Base-by-base conservation (phyloP, 192 early-diverging fungal genomes). In the Mortierella hygrophila region DNA sequence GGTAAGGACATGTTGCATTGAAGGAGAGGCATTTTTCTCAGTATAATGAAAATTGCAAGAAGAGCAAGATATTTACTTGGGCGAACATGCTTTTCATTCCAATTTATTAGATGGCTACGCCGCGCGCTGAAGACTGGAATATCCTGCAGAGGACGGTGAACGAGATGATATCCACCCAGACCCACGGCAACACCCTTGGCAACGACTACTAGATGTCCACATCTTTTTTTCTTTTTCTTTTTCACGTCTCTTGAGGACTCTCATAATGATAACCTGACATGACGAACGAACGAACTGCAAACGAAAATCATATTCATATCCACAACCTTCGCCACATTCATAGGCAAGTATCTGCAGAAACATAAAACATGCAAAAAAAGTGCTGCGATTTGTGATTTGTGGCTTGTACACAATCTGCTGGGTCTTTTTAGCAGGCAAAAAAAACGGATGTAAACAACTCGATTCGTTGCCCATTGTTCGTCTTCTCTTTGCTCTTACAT, bases 111-210 rank as follows among this genome's bases (percentile, higher is more conserved):
- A 88, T 91, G 83, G 91, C 91, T 23, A 87, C 76, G n/a, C 91
- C 91, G 3, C 89, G 88, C 10, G 54, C 89, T 3, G 91, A 92
- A 20, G 91, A 92, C 80, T 92, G 91, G 91, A 81, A 87, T 68
- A 83, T 88, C 47, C 72, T 90, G 41, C 91, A 92, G 75, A 90
- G 89, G 77, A 92, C 88, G 42, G 89, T 92, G 52, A 88, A 89
- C 35, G 89, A 92, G 68, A 90, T 90, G 91, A 89, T 92, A 57
- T 90, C 88, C 0, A 90, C 88, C 5, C 91, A 90, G 72, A 78
- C 78, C 13, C 83, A 85, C 18, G 78, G 83, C 3, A 85, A 68
- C 65, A 76, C 42, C 49, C 54, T 75, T 40, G 46, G 68, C 5
- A 78, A 74, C 49, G 82, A 84, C 47, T 84, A 78, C 23, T 84